Evolutionary conservation across 331 rosid species (phyloP), one percentile per base, ranked within the genome.

Genomic region (Pyracantha coccinea): DNA sequence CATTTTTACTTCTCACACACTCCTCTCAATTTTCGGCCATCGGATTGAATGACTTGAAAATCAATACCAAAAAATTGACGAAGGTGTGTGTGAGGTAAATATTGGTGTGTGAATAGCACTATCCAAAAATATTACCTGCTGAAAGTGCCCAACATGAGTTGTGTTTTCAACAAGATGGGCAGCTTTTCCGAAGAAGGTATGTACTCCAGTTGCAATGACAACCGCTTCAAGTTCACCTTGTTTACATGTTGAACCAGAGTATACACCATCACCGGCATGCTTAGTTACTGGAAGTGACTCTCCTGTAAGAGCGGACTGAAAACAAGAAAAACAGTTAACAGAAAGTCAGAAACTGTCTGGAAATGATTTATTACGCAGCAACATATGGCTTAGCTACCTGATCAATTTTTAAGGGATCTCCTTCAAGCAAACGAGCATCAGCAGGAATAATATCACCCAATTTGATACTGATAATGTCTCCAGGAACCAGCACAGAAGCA

Each of bases 151-250:
- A 14, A 88, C 91, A 79, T 88, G 90, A 62, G 82, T 80, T 17
- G 96, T 88, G 82, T 80, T 88, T 66, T 90, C 92, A 25, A 90
- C 96, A 45, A 90, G 85, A 81, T 90, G 96, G 25, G 96, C 91
- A 13, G 96, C 92, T 71, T 88, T 86, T n/a, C 89, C 92, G 11
- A 90, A 90, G 75, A 90, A 90, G 24, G 92, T 84, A 78, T 90
- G 89, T 6, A 86, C 92, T 27, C 96, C 92, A 5, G 91, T 90
- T 7, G 96, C 96, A 68, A 81, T 79, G n/a, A 88, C 96, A 76
- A 90, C 81, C 23, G 92, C 96, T 76, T 88, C 96, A 16, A 88
- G 86, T 82, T 90, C 96, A 1, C 91, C 96, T 81, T 88, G 88
- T 69, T 90, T 90, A 15, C 86, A 85, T 4, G 92, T 90, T 24